phyloP scores from a whole-genome alignment of 2,329 filamentous ascomycete species.

The Hawksworthiomyces lignivorus region DNA sequence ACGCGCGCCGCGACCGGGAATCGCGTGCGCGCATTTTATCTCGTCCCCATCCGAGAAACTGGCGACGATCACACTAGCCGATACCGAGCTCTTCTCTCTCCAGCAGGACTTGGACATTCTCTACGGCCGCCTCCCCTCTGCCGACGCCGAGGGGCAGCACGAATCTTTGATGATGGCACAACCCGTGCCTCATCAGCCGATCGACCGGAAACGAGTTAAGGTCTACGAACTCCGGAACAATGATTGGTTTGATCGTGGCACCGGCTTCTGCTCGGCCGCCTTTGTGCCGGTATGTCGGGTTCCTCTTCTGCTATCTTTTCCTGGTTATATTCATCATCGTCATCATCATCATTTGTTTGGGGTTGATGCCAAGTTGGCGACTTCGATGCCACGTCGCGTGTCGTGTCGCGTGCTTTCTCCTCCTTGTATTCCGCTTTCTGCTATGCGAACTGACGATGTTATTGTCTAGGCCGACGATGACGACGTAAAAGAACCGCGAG shows the following conservation, averaged over 20 bases:
- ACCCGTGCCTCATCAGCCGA: constrained; percentile 59
- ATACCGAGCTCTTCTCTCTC: constrained; percentile 50
- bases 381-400: background rate
- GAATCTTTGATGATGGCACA: constrained; percentile 65
- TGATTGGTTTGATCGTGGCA: constrained; percentile 98
- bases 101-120: constrained; percentile 53
- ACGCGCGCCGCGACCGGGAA: constrained; percentile 22
- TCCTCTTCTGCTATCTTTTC: background rate
- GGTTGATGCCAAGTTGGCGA: no score
- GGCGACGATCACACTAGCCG: constrained; percentile 47
- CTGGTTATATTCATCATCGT: no score
- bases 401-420: background rate
- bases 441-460: constrained; percentile 20
- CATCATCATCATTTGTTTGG: no score
- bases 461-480: constrained; percentile 43
- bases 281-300: constrained; percentile 57
- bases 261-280: constrained; percentile 83
- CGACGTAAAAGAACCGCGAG: constrained; percentile 71
- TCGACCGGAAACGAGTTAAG: constrained; percentile 77
- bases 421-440: background rate
- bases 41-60: constrained; percentile 31
- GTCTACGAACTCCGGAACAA: constrained; percentile 98
- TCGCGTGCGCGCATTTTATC: constrained; percentile 16
- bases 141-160: constrained; percentile 41
- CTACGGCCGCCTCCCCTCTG: constrained; percentile 36